A percentile compares a stretch with the other conserved stretches of the same genome.
These are phyloP conservation scores for Tuber melanosporum DNA, from an alignment of 495 filamentous ascomycete species.

Conservation along the genomic window DNA sequence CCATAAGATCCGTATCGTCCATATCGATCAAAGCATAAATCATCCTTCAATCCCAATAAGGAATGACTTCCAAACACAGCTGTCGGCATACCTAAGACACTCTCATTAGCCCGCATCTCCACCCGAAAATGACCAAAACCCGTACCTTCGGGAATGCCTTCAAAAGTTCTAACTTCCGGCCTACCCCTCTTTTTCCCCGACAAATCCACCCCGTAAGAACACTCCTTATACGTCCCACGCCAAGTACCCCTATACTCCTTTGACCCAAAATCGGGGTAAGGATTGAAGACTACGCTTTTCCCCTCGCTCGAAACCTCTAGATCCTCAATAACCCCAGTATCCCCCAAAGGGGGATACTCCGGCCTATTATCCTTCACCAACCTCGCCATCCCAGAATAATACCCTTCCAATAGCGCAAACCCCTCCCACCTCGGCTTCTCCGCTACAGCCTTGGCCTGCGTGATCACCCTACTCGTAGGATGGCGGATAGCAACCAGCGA, in stretches of 20 bases:
- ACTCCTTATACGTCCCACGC: constrained; percentile 27
- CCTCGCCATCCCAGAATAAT: constrained; percentile 33
- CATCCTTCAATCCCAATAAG: constrained; percentile 69
- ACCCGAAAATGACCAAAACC: neutral
- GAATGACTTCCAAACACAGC: constrained; percentile 75
- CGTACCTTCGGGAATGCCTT: constrained; percentile 31
- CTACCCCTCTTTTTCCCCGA: constrained; percentile 9
- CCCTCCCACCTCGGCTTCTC: constrained; percentile 13
- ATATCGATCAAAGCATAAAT: constrained; percentile 90
- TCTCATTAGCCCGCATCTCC: constrained; percentile 56
- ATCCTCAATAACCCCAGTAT: neutral
- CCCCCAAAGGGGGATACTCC: constrained; percentile 30
- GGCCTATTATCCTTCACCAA: constrained; percentile 21
- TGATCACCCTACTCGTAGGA: neutral
- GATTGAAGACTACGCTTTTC: constrained; percentile 22
- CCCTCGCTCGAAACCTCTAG: neutral
- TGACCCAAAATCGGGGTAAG: constrained; percentile 27
- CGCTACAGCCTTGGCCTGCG: neutral
- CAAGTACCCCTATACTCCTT: constrained; percentile 16
- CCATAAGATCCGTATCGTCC: constrained; percentile 86
- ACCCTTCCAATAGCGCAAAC: constrained; percentile 28
- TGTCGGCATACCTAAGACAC: constrained; percentile 62
- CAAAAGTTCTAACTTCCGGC: constrained; percentile 35
- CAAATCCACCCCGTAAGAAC: constrained; percentile 19
- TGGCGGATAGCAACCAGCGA: neutral